These are phyloP conservation scores for Rhodotorula sphaerocarpa DNA, from an alignment of 768 basidiomycete species.

Conservation along the genomic window DNA sequence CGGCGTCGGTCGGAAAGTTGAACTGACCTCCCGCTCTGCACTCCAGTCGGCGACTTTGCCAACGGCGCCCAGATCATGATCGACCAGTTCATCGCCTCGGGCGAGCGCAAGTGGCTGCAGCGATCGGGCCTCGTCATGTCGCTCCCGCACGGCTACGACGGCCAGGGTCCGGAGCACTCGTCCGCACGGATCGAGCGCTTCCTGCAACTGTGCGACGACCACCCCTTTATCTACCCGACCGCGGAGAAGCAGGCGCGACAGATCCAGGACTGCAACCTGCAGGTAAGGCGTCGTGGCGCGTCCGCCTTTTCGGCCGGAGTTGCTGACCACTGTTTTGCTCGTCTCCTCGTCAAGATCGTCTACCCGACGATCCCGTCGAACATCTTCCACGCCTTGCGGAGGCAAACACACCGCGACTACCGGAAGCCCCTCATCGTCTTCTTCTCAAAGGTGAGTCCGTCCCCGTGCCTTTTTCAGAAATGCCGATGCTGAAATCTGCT, in stretches of 20 bases:
- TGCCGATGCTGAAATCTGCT: no score
- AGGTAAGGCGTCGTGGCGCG: conserved; percentile 45
- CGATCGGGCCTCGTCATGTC: conserved; percentile 76
- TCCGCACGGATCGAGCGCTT: conserved; percentile 91
- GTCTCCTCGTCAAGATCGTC: conserved; percentile 51
- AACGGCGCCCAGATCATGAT: conserved; percentile 97
- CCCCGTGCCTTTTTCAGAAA: no score
- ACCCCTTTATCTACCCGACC: conserved; percentile 81
- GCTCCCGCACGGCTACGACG: conserved; percentile 78
- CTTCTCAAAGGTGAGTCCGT: conserved; percentile 65
- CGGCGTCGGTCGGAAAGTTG: not conserved
- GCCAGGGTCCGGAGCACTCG: conserved; percentile 96
- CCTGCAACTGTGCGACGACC: conserved; percentile 95
- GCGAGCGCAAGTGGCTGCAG: conserved; percentile 96
- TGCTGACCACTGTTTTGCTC: no score
- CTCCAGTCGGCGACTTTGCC: conserved; percentile 77
- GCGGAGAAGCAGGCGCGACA: conserved; percentile 84
- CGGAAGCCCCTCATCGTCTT: conserved; percentile 91
- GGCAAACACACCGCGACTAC: conserved; percentile 89
- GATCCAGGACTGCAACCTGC: conserved; percentile 99
- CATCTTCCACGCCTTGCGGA: conserved; percentile 76
- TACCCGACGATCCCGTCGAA: conserved; percentile 79
- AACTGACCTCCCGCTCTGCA: not conserved
- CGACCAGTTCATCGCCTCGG: conserved; percentile 95
- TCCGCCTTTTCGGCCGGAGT: no score